Evolutionary conservation across 352 stramenopile genomes (phyloP).

Genomic region (Phytophthora rubi): DNA sequence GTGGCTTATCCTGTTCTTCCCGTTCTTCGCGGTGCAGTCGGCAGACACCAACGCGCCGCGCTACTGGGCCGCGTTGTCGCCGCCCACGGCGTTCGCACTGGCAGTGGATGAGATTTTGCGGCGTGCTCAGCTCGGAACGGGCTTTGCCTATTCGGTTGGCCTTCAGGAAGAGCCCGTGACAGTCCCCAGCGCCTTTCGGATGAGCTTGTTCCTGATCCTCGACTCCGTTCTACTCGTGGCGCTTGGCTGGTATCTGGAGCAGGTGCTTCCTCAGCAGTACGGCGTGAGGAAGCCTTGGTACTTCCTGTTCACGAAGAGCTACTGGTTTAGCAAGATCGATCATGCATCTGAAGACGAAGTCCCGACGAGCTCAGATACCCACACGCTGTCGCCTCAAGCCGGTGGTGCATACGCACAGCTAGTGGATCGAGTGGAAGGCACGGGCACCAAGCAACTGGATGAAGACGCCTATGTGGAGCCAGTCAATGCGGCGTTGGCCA

Average conservation of each 20-base stretch:
- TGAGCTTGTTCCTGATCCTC: constrained; percentile 71
- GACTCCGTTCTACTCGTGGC: constrained; percentile 86
- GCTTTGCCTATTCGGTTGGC: constrained; percentile 65
- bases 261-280: constrained; percentile 92
- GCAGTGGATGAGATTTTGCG: constrained; percentile 67
- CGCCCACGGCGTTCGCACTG: constrained; percentile 72
- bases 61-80: constrained; percentile 60
- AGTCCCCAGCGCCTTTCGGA: constrained; percentile 51
- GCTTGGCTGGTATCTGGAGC: constrained; percentile 92
- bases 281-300: constrained; percentile 90
- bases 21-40: constrained; percentile 70
- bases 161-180: constrained; percentile 43
- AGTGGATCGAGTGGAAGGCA: neutral
- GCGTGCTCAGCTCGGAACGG: constrained; percentile 63
- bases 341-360: constrained; percentile 2
- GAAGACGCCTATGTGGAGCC: constrained; percentile 41
- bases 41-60: constrained; percentile 43
- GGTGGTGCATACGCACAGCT: constrained; percentile 31
- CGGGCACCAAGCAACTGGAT: neutral
- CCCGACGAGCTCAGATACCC: constrained; percentile 3
- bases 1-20: constrained; percentile 80
- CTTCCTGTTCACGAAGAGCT: constrained; percentile 78
- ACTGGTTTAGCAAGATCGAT: constrained; percentile 40
- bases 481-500: constrained; percentile 44
- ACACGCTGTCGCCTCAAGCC: constrained; percentile 29